Base-by-base conservation (phyloP, 2,329 filamentous ascomycete genomes). In the Rhynchosporium graminicola region DNA sequence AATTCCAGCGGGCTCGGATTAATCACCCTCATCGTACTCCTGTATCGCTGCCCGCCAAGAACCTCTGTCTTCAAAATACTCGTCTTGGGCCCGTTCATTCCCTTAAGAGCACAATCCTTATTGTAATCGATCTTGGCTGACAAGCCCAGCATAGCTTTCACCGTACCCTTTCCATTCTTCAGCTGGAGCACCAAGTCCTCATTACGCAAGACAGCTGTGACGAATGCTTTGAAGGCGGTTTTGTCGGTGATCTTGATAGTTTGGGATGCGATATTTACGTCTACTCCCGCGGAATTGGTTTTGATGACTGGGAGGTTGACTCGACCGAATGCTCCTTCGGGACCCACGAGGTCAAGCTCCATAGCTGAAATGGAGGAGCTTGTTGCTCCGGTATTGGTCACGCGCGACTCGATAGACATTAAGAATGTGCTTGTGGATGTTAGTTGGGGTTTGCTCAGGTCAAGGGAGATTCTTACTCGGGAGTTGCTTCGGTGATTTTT, bases 401-500 rank as follows among this genome's bases (percentile, higher is more conserved):
- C 51, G n/a, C 33, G 26, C 2, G 59, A 62, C 8, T 59, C 46
- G 43, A 66, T 57, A 3, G 57, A 45, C 59, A 62, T 66, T 6
- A 59, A 26, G 46, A 64, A 66, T 20, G 64, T 62, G n/a, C 64
- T 66, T 40, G 8, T 33, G 1, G 33, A 46, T n/a, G 45, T 38
- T 56, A 58, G 33, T 33, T 36, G 31, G 5, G 28, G 31, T 10
- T 9, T 9, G 15, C 13, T 13, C 2, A n/a, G 29, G 20, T 2
- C 10, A n/a, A 8, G 13, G 13, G 20, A 20, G 20, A 40, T 4
- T 29, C 59, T 47, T 58, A 63, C 59, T 63, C 62, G 40, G 52
- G 59, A 40, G 64, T 66, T 6, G 64, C 64, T 51, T 66, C 61
- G 15, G 59, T 64, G 52, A 66, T 66, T 38, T 62, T 66, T 56